Percentiles rank a stretch among this genome's conserved stretches.
Conservation (phyloP, 305 asterid genomes). For the Fraxinus ornus region DNA sequence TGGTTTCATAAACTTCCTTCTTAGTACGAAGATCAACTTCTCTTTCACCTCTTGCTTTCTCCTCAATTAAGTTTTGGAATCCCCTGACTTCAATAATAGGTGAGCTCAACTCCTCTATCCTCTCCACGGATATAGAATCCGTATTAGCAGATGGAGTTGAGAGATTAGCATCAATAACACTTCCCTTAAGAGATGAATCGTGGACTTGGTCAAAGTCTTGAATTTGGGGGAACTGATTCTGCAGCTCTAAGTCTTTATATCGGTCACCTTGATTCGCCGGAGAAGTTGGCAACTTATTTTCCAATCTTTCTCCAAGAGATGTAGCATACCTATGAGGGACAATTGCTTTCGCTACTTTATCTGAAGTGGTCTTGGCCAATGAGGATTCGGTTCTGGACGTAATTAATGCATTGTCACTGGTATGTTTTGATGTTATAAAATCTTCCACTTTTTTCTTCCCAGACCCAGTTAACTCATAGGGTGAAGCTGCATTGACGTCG, state of each 20-base stretch:
- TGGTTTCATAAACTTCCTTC: conserved; percentile 33
- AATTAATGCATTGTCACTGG: conserved; percentile 36
- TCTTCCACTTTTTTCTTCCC: conserved; percentile 34
- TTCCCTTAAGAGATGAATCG: conserved; percentile 35
- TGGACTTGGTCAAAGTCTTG: conserved; percentile 28
- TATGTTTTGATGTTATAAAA: conserved; percentile 35
- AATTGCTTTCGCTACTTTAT: conserved; percentile 38
- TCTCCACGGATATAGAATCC: conserved; percentile 27
- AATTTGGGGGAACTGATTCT: conserved; percentile 31
- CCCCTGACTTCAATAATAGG: conserved; percentile 33
- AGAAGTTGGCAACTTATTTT: conserved; percentile 36
- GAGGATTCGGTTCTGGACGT: conserved; percentile 46
- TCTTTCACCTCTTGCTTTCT: conserved; percentile 24
- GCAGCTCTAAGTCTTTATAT: conserved; percentile 33
- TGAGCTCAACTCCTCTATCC: conserved; percentile 32
- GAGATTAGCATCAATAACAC: conserved; percentile 30
- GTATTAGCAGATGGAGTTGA: conserved; percentile 28
- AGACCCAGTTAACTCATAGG: conserved; percentile 35
- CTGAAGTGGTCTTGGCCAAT: conserved; percentile 38
- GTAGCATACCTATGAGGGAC: conserved; percentile 28
- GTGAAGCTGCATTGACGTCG: conserved; percentile 35
- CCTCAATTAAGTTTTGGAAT: conserved; percentile 29
- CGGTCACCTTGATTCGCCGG: conserved; percentile 35
- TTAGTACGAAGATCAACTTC: conserved; percentile 30
- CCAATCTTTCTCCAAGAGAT: conserved; percentile 42